Percentiles rank a stretch among this genome's conserved stretches.
phyloP scores from a whole-genome alignment of 805 yeast species.

The Candida caryicola region DNA sequence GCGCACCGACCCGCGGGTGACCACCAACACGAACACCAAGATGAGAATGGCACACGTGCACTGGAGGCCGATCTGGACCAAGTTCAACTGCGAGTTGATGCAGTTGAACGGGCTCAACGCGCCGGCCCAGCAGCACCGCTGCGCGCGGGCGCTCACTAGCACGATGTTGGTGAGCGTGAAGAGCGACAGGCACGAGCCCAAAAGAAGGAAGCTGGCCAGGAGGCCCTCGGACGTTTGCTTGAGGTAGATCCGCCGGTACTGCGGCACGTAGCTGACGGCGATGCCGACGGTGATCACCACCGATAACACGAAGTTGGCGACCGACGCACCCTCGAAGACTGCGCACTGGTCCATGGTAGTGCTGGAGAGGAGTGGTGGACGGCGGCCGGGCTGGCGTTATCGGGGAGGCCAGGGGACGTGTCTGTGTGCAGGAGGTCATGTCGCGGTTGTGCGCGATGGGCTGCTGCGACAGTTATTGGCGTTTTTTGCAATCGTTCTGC shows the following conservation, averaged over 20 bases:
- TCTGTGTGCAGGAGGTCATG: too few species aligned
- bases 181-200: slow-evolving; percentile 69
- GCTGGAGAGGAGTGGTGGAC: not conserved
- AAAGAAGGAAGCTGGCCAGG: slow-evolving; percentile 65
- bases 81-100: slow-evolving; percentile 59
- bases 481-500: too few species aligned
- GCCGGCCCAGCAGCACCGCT: slow-evolving; percentile 55
- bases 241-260: slow-evolving; percentile 55
- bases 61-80: slow-evolving; percentile 66
- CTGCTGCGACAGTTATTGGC: too few species aligned
- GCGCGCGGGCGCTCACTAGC: slow-evolving; percentile 56
- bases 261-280: slow-evolving; percentile 70
- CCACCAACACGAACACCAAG: slow-evolving; percentile 50
- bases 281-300: slow-evolving; percentile 62
- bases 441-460: too few species aligned
- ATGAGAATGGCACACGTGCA: slow-evolving; percentile 57
- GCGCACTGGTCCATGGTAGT: slow-evolving; percentile 28
- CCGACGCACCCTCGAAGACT: slow-evolving; percentile 49
- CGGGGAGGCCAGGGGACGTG: too few species aligned
- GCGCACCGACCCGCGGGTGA: slow-evolving; percentile 44
- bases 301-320: slow-evolving; percentile 47
- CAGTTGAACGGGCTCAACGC: slow-evolving; percentile 55
- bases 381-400: too few species aligned
- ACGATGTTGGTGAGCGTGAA: slow-evolving; percentile 66
- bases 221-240: slow-evolving; percentile 74